Evolutionary conservation across 148 eudicot genomes (phyloP).

Genomic region (Bassia scoparia): DNA sequence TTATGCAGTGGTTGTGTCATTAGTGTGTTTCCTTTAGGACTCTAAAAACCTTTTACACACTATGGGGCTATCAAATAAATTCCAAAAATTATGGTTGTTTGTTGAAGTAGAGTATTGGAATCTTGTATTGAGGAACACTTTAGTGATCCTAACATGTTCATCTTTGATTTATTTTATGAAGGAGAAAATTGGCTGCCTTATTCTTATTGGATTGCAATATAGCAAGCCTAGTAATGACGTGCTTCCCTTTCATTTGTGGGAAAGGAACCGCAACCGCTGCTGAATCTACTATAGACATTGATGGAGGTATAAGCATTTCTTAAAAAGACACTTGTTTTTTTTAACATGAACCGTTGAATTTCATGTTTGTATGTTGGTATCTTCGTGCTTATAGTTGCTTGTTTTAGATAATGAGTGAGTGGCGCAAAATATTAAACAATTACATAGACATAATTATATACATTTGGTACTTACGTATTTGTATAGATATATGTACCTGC

Average conservation of each 20-base stretch:
- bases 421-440: too few species aligned
- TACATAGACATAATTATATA: too few species aligned
- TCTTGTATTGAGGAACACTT: not conserved
- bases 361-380: not conserved
- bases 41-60: not conserved
- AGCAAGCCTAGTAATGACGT: constrained; percentile 20
- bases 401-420: too few species aligned
- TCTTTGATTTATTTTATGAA: not conserved
- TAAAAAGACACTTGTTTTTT: not conserved
- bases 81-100: not conserved
- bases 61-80: not conserved
- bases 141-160: not conserved
- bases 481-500: too few species aligned
- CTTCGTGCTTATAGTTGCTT: not conserved
- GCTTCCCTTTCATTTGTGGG: constrained; percentile 26
- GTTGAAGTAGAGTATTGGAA: not conserved
- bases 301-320: constrained; percentile 24
- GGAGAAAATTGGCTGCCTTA: constrained; percentile 5
- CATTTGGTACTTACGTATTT: too few species aligned
- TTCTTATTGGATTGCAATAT: not conserved
- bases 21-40: not conserved
- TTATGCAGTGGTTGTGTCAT: not conserved
- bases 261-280: constrained; percentile 3
- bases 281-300: constrained; percentile 18
- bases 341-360: not conserved